Percentiles rank a stretch among this genome's conserved stretches.
Evolutionary conservation across 257 asterid species (phyloP).

Genomic region (Plectranthus barbatus): DNA sequence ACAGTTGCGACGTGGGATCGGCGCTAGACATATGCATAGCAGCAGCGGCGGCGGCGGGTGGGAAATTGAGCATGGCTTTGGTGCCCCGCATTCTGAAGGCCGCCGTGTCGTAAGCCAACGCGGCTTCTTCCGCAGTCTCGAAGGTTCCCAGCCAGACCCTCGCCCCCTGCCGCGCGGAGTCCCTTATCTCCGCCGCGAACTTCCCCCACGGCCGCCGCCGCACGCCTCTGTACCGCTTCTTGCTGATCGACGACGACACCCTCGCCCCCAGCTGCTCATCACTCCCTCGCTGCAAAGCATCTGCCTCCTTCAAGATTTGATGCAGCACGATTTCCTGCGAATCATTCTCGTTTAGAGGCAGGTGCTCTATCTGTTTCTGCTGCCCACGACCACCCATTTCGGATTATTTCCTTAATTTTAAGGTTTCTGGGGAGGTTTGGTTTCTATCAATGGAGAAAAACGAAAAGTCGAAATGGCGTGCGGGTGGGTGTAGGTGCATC

Average conservation of each 20-base stretch:
- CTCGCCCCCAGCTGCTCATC: too few relatives aligned
- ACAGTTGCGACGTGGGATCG: too few relatives aligned
- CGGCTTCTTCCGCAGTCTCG: conserved; percentile 54
- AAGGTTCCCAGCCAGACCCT: conserved; percentile 64
- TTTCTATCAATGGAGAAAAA: too few relatives aligned
- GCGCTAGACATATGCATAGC: too few relatives aligned
- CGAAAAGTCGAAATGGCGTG: not conserved
- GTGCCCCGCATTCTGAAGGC: conserved; percentile 53
- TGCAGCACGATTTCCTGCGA: conserved; percentile 53
- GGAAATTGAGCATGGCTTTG: conserved; percentile 66
- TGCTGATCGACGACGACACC: too few relatives aligned
- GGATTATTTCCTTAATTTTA: too few relatives aligned
- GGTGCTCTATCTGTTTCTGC: conserved; percentile 18
- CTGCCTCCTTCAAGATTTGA: conserved; percentile 50
- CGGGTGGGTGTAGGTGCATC: not conserved
- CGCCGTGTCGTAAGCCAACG: conserved; percentile 67
- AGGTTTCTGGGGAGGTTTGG: not conserved
- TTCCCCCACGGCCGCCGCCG: conserved; percentile 71
- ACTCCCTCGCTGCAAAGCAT: too few relatives aligned
- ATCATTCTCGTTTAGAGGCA: conserved; percentile 64
- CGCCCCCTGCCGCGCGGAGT: conserved; percentile 39
- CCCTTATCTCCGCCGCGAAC: conserved; percentile 65
- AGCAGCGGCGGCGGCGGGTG: too few relatives aligned
- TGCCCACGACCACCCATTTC: conserved; percentile 33
- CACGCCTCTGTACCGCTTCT: conserved; percentile 61